A percentile compares a stretch with the other conserved stretches of the same genome.
These are phyloP conservation scores for Carallia brachiata DNA, from an alignment of 345 rosid species.

Conservation along the genomic window DNA sequence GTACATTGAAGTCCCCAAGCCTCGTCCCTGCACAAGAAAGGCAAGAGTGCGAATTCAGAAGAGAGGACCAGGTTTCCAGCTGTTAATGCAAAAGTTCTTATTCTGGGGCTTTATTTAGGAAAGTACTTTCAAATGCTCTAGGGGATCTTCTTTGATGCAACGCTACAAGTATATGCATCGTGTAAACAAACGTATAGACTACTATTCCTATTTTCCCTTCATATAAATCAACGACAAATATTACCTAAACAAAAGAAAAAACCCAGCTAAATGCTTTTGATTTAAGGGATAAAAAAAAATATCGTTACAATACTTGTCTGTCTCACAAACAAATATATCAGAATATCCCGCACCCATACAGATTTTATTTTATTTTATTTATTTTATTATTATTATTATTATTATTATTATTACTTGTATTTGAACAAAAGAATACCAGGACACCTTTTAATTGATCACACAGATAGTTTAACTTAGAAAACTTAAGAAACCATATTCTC, in stretches of 20 bases:
- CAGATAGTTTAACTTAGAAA: not conserved
- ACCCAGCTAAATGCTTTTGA: too few relatives aligned
- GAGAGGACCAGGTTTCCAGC: not conserved
- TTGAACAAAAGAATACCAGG: not conserved
- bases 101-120: not conserved
- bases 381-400: too few relatives aligned
- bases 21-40: conserved; percentile 52
- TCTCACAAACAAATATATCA: too few relatives aligned
- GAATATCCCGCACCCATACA: not conserved
- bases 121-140: not conserved
- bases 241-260: too few relatives aligned
- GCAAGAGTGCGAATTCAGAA: conserved; percentile 8
- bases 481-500: not conserved
- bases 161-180: not conserved
- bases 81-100: not conserved
- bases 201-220: not conserved
- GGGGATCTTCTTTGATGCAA: not conserved
- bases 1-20: conserved; percentile 62
- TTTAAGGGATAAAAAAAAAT: not conserved
- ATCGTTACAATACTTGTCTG: not conserved
- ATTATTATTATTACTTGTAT: not conserved
- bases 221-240: not conserved
- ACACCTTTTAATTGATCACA: not conserved
- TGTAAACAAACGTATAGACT: not conserved
- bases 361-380: not conserved